Conservation (phyloP, 768 basidiomycete genomes). For the Serendipita indica region DNA sequence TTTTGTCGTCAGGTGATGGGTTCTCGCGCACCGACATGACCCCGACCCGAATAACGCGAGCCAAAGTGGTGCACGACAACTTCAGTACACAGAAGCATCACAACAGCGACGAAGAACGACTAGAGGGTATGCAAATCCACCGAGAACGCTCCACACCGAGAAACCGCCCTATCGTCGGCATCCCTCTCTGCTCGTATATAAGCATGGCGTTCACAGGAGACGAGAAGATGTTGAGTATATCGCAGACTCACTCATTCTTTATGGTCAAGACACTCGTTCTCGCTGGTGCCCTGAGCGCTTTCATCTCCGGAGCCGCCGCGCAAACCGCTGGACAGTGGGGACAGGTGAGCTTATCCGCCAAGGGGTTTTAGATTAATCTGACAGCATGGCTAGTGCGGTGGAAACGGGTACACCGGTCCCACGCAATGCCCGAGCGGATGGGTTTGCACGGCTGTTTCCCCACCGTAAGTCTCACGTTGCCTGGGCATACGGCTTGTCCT, state of each 20-base stretch:
- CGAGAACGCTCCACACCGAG: not conserved
- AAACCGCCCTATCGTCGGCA: conserved; percentile 1
- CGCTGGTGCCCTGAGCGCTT: not conserved
- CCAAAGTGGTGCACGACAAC: too few species aligned
- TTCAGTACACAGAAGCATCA: too few species aligned
- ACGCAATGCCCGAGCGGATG: conserved; percentile 6
- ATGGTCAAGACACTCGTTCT: conserved; percentile 5
- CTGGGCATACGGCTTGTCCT: too few species aligned
- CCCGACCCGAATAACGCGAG: too few species aligned
- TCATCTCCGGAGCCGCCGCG: not conserved
- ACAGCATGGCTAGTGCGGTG: not conserved
- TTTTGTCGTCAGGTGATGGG: too few species aligned
- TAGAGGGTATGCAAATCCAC: too few species aligned
- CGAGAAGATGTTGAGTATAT: not conserved
- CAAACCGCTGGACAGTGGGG: not conserved
- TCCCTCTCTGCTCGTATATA: not conserved
- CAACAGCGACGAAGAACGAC: too few species aligned
- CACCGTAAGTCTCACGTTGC: too few species aligned
- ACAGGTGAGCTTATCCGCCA: not conserved
- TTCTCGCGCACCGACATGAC: too few species aligned
- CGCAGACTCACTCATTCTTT: not conserved
- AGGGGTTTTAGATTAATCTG: not conserved
- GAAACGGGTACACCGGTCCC: not conserved
- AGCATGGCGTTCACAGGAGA: not conserved
- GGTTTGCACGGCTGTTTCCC: conserved; percentile 1